phyloP scores from a whole-genome alignment of 768 basidiomycete species.

The Tylopilus sp. region DNA sequence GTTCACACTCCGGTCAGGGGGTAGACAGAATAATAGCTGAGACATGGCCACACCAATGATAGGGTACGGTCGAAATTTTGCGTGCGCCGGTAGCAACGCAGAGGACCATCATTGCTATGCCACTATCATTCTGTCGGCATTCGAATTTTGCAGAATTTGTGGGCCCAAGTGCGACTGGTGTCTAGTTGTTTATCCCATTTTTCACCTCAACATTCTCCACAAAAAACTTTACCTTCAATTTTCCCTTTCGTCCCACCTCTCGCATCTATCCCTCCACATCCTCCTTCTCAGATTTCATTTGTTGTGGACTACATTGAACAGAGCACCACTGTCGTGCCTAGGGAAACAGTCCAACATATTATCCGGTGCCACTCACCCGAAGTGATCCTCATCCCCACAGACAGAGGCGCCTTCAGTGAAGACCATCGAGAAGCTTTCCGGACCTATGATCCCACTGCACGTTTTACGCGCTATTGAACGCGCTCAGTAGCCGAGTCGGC shows the following conservation, averaged over 20 bases:
- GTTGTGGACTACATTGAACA: not conserved
- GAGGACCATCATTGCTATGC: not conserved
- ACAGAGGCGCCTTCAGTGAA: not conserved
- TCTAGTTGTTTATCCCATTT: slow-evolving; percentile 14
- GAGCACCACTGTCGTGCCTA: not conserved
- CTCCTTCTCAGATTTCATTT: not conserved
- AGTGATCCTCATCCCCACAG: not conserved
- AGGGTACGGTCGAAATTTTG: not conserved
- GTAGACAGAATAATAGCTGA: slow-evolving; percentile 12
- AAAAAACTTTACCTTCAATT: slow-evolving; percentile 8
- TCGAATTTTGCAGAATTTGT: not conserved
- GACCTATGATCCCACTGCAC: not conserved
- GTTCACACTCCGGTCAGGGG: not conserved
- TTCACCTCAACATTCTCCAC: slow-evolving; percentile 4
- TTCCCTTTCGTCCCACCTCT: not conserved
- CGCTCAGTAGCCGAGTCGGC: not conserved
- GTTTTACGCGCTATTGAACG: not conserved
- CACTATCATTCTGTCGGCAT: not conserved
- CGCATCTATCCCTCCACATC: no score
- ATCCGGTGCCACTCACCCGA: slow-evolving; percentile 6
- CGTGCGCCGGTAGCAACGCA: not conserved
- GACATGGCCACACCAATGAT: slow-evolving; percentile 6
- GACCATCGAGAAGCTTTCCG: not conserved
- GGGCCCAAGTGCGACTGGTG: not conserved
- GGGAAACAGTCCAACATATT: not conserved